Conservation (phyloP, 306 rosid genomes). For the Cicer judaicum region DNA sequence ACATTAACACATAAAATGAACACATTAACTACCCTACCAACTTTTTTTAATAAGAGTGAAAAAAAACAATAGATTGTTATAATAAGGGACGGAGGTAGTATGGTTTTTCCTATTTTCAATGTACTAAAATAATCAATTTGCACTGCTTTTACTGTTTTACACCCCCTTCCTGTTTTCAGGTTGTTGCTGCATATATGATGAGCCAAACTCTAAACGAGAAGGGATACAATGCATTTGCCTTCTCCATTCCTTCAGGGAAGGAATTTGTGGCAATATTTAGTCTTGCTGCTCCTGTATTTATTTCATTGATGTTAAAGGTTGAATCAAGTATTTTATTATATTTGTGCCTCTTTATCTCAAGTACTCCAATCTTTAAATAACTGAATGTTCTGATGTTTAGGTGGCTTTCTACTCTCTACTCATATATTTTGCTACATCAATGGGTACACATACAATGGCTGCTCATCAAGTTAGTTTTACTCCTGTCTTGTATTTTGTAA, state of each 20-base stretch:
- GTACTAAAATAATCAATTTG: background rate
- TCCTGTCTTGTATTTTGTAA: slow-evolving; percentile 13
- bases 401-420: slow-evolving; percentile 57
- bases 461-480: slow-evolving; percentile 53
- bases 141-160: slow-evolving; percentile 1
- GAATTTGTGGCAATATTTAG: slow-evolving; percentile 58
- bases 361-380: slow-evolving; percentile 27
- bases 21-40: too few species aligned
- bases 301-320: slow-evolving; percentile 79
- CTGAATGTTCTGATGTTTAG: slow-evolving; percentile 36
- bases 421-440: slow-evolving; percentile 55
- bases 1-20: too few species aligned
- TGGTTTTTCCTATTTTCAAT: slow-evolving; percentile 20
- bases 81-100: background rate
- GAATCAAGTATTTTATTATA: slow-evolving; percentile 5
- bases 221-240: slow-evolving; percentile 65
- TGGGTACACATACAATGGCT: slow-evolving; percentile 48
- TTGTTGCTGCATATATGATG: slow-evolving; percentile 80
- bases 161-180: slow-evolving; percentile 43
- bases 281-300: slow-evolving; percentile 73
- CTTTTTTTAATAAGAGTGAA: too few species aligned
- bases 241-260: slow-evolving; percentile 62
- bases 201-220: slow-evolving; percentile 61
- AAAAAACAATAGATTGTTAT: too few species aligned
- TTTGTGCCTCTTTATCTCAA: slow-evolving; percentile 7